Evolutionary conservation across 176 grass and related monocot species (phyloP).

Genomic region (Pharus latifolius): DNA sequence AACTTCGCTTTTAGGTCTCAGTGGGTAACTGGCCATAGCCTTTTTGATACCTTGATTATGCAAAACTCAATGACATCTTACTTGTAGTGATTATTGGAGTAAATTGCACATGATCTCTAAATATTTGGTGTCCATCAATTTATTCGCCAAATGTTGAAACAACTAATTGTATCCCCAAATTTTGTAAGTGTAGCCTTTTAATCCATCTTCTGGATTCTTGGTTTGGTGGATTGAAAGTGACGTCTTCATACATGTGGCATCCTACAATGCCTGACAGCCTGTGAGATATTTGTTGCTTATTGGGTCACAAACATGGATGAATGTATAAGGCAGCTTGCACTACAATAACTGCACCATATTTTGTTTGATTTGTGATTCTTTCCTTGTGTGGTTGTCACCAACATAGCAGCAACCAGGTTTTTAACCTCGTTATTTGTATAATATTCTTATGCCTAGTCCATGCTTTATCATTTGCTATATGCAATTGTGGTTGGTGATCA

Average conservation of each 20-base stretch:
- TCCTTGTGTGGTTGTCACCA: too few relatives aligned
- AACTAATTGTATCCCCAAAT: not conserved
- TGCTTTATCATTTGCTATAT: slow-evolving; percentile 1
- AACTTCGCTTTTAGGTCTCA: not conserved
- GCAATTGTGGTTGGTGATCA: not conserved
- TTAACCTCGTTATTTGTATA: too few relatives aligned
- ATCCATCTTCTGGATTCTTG: not conserved
- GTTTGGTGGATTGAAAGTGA: not conserved
- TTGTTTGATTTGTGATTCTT: not conserved
- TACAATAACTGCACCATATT: too few relatives aligned
- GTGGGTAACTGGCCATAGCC: not conserved
- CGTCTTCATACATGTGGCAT: not conserved
- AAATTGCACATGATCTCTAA: too few relatives aligned
- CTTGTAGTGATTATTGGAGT: not conserved
- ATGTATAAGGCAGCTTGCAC: too few relatives aligned
- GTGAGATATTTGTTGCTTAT: too few relatives aligned
- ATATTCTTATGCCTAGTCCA: not conserved
- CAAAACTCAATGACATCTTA: not conserved
- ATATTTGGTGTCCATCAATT: not conserved
- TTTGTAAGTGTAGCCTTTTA: not conserved
- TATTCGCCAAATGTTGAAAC: not conserved
- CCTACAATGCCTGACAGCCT: too few relatives aligned
- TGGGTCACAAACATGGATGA: too few relatives aligned
- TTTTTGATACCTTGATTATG: not conserved
- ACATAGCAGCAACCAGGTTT: too few relatives aligned